These are phyloP conservation scores for Nepenthes gracilis DNA, from an alignment of 148 eudicot species.

Conservation along the genomic window DNA sequence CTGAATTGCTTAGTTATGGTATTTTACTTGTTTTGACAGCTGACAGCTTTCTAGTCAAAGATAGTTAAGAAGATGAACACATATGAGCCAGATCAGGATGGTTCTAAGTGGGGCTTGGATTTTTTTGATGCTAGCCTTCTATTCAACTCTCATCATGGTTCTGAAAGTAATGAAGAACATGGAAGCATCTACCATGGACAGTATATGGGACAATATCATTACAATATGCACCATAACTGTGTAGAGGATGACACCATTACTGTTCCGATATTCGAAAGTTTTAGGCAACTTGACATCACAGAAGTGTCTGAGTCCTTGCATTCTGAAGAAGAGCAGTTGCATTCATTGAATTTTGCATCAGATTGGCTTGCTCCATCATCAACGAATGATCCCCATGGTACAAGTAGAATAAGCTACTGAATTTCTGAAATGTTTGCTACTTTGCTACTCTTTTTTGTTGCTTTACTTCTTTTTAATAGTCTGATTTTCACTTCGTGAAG, in stretches of 20 bases:
- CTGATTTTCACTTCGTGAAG: conserved; percentile 35
- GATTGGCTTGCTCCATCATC: conserved; percentile 40
- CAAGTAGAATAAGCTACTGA: neutral
- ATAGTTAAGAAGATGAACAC: conserved; percentile 24
- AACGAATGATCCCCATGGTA: conserved; percentile 40
- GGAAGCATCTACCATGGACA: conserved; percentile 33
- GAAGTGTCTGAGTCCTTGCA: conserved; percentile 44
- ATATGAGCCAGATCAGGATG: conserved; percentile 65
- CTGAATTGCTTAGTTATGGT: too few species aligned
- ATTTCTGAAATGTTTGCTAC: neutral
- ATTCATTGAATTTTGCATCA: conserved; percentile 24
- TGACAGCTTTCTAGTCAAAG: too few species aligned
- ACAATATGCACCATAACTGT: conserved; percentile 21
- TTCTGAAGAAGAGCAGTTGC: conserved; percentile 31
- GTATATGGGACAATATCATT: conserved; percentile 31
- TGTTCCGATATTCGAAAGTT: conserved; percentile 70
- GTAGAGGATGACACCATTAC: conserved; percentile 37
- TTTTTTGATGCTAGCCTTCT: conserved; percentile 42
- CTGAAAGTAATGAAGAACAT: conserved; percentile 40
- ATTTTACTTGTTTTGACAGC: too few species aligned
- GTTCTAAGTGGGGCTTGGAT: conserved; percentile 49
- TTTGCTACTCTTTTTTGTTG: conserved; percentile 6
- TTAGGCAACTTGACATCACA: conserved; percentile 39
- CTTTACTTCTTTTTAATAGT: conserved; percentile 10
- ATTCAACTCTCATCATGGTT: conserved; percentile 43